These are phyloP conservation scores for Lichtheimia corymbifera DNA, from an alignment of 371 early-diverging fungal genomes.

Conservation along the genomic window DNA sequence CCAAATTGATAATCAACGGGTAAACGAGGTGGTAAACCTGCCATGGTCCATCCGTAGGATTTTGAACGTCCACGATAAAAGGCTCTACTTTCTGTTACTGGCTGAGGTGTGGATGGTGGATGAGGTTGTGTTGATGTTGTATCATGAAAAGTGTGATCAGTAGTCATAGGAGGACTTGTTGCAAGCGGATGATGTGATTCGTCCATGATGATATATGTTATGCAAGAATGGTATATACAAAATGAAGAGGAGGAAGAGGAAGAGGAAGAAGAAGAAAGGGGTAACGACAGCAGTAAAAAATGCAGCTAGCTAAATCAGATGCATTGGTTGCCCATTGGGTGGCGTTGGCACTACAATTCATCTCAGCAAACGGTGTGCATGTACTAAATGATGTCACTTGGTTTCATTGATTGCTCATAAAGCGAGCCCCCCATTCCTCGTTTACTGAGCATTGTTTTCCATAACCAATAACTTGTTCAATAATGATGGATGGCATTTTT, in stretches of 20 bases:
- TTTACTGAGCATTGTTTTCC: too few species aligned
- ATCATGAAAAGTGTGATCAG: slow-evolving; percentile 19
- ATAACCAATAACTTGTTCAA: too few species aligned
- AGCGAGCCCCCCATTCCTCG: too few species aligned
- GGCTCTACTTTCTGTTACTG: slow-evolving; percentile 15
- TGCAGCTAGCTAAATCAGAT: too few species aligned
- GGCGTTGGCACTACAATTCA: too few species aligned
- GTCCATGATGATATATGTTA: slow-evolving; percentile 8
- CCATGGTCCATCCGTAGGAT: slow-evolving; percentile 34
- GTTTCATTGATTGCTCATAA: too few species aligned
- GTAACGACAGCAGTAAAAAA: not conserved
- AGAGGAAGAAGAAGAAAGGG: not conserved
- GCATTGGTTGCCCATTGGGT: too few species aligned
- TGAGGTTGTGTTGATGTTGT: slow-evolving; percentile 23
- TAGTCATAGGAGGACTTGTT: slow-evolving; percentile 13
- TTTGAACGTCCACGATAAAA: slow-evolving; percentile 45
- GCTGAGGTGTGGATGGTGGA: slow-evolving; percentile 21
- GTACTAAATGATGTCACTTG: too few species aligned
- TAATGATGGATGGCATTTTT: too few species aligned
- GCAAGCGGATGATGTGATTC: slow-evolving; percentile 15
- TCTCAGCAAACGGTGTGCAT: too few species aligned
- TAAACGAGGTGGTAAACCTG: slow-evolving; percentile 24
- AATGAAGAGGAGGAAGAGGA: not conserved
- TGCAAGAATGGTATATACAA: not conserved
- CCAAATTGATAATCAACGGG: slow-evolving; percentile 25